Percentiles rank a stretch among this genome's conserved stretches.
phyloP scores from a whole-genome alignment of 2,329 filamentous ascomycete species.

The Fusarium sp. region DNA sequence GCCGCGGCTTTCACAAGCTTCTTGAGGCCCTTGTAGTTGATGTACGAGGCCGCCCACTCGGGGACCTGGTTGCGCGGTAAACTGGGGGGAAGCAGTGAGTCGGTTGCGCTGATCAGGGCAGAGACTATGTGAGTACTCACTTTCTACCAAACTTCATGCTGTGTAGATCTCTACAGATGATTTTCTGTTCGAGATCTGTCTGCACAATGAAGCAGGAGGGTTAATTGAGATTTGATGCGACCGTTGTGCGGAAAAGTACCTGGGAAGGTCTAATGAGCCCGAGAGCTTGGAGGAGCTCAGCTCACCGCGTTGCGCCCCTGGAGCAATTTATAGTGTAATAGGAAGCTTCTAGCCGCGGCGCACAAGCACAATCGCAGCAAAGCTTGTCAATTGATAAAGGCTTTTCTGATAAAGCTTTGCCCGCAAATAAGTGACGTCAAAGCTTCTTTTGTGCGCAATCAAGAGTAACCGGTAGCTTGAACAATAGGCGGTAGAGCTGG shows the following conservation, averaged over 20 bases:
- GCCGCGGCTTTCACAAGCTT: constrained; percentile 91
- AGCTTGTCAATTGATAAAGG: constrained; percentile 5
- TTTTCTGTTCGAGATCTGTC: constrained; percentile 1
- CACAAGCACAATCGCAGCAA: constrained; percentile 5
- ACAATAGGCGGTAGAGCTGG: constrained; percentile 16
- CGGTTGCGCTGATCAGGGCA: constrained; percentile 4
- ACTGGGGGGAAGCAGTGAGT: constrained; percentile 57
- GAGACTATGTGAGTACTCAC: constrained; percentile 58
- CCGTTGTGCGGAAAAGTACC: constrained; percentile 3
- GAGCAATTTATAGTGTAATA: constrained; percentile 18
- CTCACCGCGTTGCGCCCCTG: constrained; percentile 29
- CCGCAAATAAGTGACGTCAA: constrained; percentile 36
- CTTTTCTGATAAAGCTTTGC: constrained; percentile 5
- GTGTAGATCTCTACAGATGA: constrained; percentile 5
- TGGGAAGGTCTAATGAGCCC: constrained; percentile 4
- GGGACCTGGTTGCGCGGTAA: constrained; percentile 88
- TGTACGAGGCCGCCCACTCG: constrained; percentile 87
- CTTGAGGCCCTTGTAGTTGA: constrained; percentile 93
- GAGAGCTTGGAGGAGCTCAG: constrained; percentile 13
- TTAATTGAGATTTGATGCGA: constrained; percentile 13
- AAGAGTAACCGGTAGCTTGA: constrained; percentile 41
- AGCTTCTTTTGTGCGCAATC: constrained; percentile 29
- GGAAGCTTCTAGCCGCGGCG: constrained; percentile 12
- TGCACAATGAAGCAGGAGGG: constrained; percentile 19
- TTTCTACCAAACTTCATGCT: constrained; percentile 76